Evolutionary conservation across 2,329 filamentous ascomycete genomes (phyloP).

Genomic region (Nectriaceae sp.): DNA sequence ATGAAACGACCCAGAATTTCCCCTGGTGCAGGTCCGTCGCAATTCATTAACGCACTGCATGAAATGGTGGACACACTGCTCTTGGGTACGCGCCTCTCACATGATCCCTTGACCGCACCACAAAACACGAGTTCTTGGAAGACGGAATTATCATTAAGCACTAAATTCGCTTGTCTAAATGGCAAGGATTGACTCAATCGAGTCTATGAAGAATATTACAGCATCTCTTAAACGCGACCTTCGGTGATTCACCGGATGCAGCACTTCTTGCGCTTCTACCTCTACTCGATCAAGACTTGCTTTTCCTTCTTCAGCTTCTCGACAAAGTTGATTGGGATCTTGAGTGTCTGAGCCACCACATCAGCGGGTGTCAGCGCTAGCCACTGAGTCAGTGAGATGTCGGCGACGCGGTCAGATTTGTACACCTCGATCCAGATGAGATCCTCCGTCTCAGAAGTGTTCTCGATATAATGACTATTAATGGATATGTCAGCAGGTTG

Average conservation of each 20-base stretch:
- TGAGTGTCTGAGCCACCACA: constrained; percentile 61
- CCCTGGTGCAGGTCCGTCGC: not conserved
- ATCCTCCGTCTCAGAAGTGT: constrained; percentile 63
- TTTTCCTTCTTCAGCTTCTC: constrained; percentile 64
- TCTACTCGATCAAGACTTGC: constrained; percentile 49
- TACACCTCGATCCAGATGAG: constrained; percentile 71
- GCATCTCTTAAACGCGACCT: not conserved
- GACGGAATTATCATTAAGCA: not conserved
- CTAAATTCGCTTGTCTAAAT: not conserved
- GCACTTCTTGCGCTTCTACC: not conserved
- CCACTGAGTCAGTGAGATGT: constrained; percentile 70
- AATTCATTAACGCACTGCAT: too few species aligned
- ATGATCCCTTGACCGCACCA: too few species aligned
- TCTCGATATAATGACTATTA: constrained; percentile 66
- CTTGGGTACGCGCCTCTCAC: too few species aligned
- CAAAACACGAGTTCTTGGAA: not conserved
- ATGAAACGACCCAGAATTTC: not conserved
- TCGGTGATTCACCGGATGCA: not conserved
- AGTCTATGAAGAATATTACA: not conserved
- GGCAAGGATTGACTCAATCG: not conserved
- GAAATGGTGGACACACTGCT: too few species aligned
- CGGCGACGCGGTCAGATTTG: constrained; percentile 66
- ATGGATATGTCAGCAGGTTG: not conserved
- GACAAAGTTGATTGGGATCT: constrained; percentile 58
- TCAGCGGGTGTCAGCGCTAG: constrained; percentile 66